These are phyloP conservation scores for Termitomyces sp. DNA, from an alignment of 768 basidiomycete species.

Conservation along the genomic window DNA sequence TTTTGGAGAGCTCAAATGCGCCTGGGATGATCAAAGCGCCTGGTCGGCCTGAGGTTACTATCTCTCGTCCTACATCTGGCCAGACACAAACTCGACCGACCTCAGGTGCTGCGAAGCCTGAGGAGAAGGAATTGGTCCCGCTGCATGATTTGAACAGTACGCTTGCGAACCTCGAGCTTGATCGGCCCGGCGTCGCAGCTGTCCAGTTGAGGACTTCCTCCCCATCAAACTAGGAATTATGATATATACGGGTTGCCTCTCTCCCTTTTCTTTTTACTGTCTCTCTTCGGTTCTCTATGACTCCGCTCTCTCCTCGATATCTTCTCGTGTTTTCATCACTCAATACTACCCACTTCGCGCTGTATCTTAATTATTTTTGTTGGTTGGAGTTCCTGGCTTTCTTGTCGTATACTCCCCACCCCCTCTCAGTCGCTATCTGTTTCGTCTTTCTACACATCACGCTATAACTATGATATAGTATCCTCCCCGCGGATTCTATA, in stretches of 20 bases:
- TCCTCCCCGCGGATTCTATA: constrained; percentile 10
- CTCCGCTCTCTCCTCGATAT: constrained; percentile 5
- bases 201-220: constrained; percentile 17
- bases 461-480: constrained; percentile 11
- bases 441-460: constrained; percentile 3
- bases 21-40: constrained; percentile 34
- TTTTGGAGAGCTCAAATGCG: constrained; percentile 36
- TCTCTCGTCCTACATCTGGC: constrained; percentile 52
- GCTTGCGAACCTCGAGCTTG: constrained; percentile 69
- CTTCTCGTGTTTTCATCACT: constrained; percentile 14
- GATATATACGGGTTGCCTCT: neutral
- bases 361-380: constrained; percentile 26
- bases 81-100: constrained; percentile 27
- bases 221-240: constrained; percentile 8
- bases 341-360: constrained; percentile 27
- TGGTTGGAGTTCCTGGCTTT: constrained; percentile 19
- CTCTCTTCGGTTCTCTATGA: neutral
- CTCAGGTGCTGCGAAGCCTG: constrained; percentile 13
- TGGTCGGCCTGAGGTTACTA: constrained; percentile 36
- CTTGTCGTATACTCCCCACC: constrained; percentile 11
- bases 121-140: constrained; percentile 39
- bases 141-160: constrained; percentile 74
- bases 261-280: constrained; percentile 7
- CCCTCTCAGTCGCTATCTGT: constrained; percentile 13
- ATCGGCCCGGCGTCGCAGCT: constrained; percentile 23